Conservation (phyloP, 1,284 basidiomycete genomes). For the Papiliotrema laurentii region DNA sequence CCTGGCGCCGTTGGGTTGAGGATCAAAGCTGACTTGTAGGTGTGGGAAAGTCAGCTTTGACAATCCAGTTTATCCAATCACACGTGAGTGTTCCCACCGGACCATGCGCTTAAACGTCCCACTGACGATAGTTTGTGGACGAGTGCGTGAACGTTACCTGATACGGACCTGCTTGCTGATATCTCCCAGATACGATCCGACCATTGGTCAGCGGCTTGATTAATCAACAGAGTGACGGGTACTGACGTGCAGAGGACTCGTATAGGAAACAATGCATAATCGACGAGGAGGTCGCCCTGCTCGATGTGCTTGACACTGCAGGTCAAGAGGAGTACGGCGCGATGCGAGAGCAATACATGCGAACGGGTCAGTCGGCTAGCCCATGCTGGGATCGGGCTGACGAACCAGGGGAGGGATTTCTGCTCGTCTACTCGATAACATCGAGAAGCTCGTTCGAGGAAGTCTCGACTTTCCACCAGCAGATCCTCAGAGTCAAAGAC, state of each 20-base stretch:
- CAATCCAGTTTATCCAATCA: constrained; percentile 92
- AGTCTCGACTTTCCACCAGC: constrained; percentile 96
- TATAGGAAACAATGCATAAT: constrained; percentile 95
- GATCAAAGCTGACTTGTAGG: constrained; percentile 55
- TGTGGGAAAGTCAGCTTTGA: constrained; percentile 88
- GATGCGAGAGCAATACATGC: constrained; percentile 50
- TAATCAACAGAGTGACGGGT: not conserved
- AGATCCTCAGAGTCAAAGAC: constrained; percentile 95
- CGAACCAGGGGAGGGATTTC: constrained; percentile 94
- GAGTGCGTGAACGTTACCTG: constrained; percentile 52
- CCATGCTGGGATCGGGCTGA: not conserved
- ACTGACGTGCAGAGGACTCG: constrained; percentile 60
- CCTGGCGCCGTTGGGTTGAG: no score
- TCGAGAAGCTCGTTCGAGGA: constrained; percentile 97
- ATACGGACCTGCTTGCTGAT: constrained; percentile 3
- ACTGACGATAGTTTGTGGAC: constrained; percentile 76
- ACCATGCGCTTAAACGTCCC: not conserved
- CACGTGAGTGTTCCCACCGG: constrained; percentile 34
- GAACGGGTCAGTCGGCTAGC: constrained; percentile 55
- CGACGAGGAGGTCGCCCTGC: constrained; percentile 93
- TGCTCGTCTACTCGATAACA: constrained; percentile 98
- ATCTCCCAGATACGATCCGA: constrained; percentile 71
- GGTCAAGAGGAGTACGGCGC: constrained; percentile 96
- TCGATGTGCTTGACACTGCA: constrained; percentile 97
- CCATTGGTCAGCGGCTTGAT: constrained; percentile 59